A percentile compares a stretch with the other conserved stretches of the same genome.
Conservation (phyloP, 2,329 filamentous ascomycete genomes). For the Helminthosporium solani region DNA sequence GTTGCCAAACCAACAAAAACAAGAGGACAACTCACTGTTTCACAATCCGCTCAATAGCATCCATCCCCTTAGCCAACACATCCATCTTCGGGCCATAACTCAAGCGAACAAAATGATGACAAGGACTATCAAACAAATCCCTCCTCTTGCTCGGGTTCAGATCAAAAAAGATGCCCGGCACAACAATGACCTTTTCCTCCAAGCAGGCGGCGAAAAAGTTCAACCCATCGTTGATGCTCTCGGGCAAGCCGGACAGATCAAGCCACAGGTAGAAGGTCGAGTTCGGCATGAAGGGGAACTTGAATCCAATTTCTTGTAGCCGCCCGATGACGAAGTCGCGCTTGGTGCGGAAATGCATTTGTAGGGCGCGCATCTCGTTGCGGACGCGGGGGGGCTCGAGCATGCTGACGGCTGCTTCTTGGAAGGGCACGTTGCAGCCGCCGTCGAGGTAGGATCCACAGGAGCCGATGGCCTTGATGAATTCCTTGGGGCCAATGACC, state of each 20-base stretch:
- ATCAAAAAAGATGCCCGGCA: conserved; percentile 97
- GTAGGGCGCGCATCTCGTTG: conserved; percentile 84
- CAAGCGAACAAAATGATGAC: conserved; percentile 60
- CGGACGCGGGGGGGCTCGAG: conserved; percentile 81
- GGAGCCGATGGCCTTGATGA: conserved; percentile 87
- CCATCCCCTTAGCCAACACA: conserved; percentile 42
- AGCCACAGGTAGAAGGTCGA: conserved; percentile 93
- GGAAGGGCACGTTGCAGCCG: conserved; percentile 92
- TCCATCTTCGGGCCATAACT: conserved; percentile 47
- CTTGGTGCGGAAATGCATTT: conserved; percentile 88
- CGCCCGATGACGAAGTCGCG: conserved; percentile 85
- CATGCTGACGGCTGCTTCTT: conserved; percentile 90
- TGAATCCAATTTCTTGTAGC: conserved; percentile 82
- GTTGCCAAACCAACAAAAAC: background rate
- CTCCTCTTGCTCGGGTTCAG: conserved; percentile 85
- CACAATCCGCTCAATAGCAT: conserved; percentile 43
- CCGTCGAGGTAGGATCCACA: conserved; percentile 94
- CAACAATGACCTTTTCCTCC: conserved; percentile 92
- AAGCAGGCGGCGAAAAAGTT: conserved; percentile 97
- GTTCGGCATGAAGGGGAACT: conserved; percentile 75
- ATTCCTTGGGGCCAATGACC: conserved; percentile 95
- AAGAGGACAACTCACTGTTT: conserved; percentile 36
- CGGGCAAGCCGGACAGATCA: conserved; percentile 65
- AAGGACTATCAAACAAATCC: conserved; percentile 91
- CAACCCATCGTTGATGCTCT: conserved; percentile 84